Conservation (phyloP, 192 early-diverging fungal genomes). For the Umbelopsis sp. region DNA sequence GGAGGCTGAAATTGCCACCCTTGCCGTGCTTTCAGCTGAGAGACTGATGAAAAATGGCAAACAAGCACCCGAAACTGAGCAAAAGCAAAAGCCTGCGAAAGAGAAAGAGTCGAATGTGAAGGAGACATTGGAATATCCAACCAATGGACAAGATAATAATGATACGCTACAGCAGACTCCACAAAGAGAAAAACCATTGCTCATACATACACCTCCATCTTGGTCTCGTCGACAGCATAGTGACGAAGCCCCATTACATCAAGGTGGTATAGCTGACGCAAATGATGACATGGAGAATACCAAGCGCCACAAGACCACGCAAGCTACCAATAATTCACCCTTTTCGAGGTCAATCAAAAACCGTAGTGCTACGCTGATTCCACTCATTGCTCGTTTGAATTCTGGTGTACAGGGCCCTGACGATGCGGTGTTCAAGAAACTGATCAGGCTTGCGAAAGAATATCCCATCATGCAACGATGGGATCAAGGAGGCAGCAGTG, state of each 20-base stretch:
- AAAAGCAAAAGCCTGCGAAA: neutral
- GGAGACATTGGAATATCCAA: neutral
- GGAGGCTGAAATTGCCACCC: slow-evolving; percentile 13
- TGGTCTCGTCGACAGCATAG: slow-evolving; percentile 21
- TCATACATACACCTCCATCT: slow-evolving; percentile 10
- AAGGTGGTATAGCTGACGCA: neutral
- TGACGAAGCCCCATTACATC: neutral
- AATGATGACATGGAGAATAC: slow-evolving; percentile 15
- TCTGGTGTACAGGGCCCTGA: neutral
- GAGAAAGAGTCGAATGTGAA: neutral
- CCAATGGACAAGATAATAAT: neutral
- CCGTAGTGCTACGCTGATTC: slow-evolving; percentile 14
- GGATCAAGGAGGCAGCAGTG: slow-evolving; percentile 36
- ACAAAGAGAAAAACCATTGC: neutral
- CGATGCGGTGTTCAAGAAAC: slow-evolving; percentile 24
- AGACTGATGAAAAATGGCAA: slow-evolving; percentile 7
- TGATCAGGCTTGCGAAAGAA: slow-evolving; percentile 34
- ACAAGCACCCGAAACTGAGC: neutral
- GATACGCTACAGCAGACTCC: neutral
- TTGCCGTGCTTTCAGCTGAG: slow-evolving; percentile 9
- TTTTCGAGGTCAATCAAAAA: slow-evolving; percentile 12
- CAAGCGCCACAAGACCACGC: slow-evolving; percentile 4
- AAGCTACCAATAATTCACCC: neutral
- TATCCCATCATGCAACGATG: slow-evolving; percentile 30
- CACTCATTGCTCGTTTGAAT: slow-evolving; percentile 25